phyloP scores from a whole-genome alignment of 805 yeast species.

The Hyphopichia homilentoma region DNA sequence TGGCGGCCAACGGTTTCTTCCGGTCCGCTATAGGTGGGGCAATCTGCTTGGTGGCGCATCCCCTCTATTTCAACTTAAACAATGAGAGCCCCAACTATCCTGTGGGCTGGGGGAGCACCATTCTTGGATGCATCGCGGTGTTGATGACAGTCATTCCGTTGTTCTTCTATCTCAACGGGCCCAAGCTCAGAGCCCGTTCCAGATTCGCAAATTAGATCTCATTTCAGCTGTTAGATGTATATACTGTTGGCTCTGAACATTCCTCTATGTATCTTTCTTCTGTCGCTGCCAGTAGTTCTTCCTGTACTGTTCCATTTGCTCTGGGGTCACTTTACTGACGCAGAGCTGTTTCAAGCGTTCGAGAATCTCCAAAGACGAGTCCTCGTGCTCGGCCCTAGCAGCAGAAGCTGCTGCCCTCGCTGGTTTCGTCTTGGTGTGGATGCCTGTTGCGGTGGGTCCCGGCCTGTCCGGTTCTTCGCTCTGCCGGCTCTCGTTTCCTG shows the following conservation, averaged over 20 bases:
- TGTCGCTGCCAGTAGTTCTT: slow-evolving; percentile 8
- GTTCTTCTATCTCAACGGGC: slow-evolving; percentile 38
- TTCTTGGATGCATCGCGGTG: slow-evolving; percentile 43
- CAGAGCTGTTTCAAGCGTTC: slow-evolving; percentile 6
- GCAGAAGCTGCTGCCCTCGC: neutral
- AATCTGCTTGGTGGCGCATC: slow-evolving; percentile 60
- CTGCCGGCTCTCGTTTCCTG: neutral
- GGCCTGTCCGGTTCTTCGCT: neutral
- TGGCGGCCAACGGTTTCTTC: slow-evolving; percentile 50
- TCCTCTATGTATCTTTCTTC: slow-evolving; percentile 4
- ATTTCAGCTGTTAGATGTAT: no score
- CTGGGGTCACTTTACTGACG: slow-evolving; percentile 10
- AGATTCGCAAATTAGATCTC: slow-evolving; percentile 26
- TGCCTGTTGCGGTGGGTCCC: neutral
- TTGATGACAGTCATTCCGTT: slow-evolving; percentile 48
- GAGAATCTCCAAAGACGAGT: slow-evolving; percentile 1
- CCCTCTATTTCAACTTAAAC: slow-evolving; percentile 48
- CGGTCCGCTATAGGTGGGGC: slow-evolving; percentile 51
- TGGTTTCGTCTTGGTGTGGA: neutral
- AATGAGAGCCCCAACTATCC: slow-evolving; percentile 45
- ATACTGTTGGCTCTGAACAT: no score
- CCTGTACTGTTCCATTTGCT: slow-evolving; percentile 11
- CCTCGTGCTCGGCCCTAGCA: neutral
- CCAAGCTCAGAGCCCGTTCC: slow-evolving; percentile 39
- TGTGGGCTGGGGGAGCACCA: slow-evolving; percentile 52